Percentiles rank a stretch among this genome's conserved stretches.
Evolutionary conservation across 495 filamentous ascomycete species (phyloP).

Genomic region (Hamigera avellanea): DNA sequence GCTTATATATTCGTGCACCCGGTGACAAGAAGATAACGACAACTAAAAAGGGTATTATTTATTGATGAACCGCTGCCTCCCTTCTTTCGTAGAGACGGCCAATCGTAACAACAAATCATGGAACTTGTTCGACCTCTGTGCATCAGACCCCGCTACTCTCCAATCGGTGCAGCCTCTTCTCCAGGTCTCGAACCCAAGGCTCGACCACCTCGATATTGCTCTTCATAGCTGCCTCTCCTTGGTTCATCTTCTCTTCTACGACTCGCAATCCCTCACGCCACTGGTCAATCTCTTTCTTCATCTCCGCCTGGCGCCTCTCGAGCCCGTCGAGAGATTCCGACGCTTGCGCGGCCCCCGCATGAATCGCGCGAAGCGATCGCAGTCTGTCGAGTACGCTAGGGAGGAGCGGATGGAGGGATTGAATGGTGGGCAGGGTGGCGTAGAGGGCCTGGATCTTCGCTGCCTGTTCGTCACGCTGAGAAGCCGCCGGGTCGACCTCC

Average conservation of each 20-base stretch:
- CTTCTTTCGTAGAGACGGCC: no score
- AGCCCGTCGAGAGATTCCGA: constrained; percentile 64
- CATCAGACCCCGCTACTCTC: constrained; percentile 7
- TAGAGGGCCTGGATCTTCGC: constrained; percentile 91
- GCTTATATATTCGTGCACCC: no score
- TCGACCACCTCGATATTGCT: constrained; percentile 72
- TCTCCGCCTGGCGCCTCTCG: constrained; percentile 70
- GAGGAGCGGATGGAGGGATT: constrained; percentile 72
- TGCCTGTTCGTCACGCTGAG: constrained; percentile 49
- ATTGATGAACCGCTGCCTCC: no score
- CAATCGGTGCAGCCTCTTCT: constrained; percentile 56
- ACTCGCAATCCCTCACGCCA: constrained; percentile 77
- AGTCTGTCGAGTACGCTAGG: constrained; percentile 79
- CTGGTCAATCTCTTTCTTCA: constrained; percentile 68
- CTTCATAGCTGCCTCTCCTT: constrained; percentile 56
- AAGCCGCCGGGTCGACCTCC: constrained; percentile 16
- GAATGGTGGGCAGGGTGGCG: constrained; percentile 77
- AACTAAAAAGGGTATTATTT: constrained; percentile 14
- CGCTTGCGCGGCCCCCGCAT: constrained; percentile 79
- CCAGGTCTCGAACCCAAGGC: constrained; percentile 80
- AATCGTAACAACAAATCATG: constrained; percentile 3
- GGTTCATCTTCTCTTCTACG: constrained; percentile 60
- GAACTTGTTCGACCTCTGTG: not conserved
- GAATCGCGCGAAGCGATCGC: constrained; percentile 69
- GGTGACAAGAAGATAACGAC: not conserved